A percentile compares a stretch with the other conserved stretches of the same genome.
These are phyloP conservation scores for Penicillium sclerotigenum DNA, from an alignment of 2,329 filamentous ascomycete species.

Conservation along the genomic window DNA sequence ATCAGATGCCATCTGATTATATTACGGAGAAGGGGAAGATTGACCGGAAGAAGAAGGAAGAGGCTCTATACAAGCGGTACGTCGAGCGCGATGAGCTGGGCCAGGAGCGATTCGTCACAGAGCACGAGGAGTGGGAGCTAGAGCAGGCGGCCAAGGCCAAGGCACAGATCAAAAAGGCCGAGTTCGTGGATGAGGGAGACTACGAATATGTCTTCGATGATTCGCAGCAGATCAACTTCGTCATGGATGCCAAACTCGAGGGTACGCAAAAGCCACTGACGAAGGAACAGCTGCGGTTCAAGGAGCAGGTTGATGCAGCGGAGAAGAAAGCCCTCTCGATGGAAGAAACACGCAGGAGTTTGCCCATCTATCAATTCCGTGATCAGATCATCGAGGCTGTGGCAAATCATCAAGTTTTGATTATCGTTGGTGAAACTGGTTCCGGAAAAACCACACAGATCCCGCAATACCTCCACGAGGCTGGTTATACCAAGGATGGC, in stretches of 20 bases:
- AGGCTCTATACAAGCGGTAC: constrained; percentile 85
- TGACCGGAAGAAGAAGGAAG: constrained; percentile 80
- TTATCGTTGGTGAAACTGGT: constrained; percentile 92
- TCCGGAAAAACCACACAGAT: constrained; percentile 95
- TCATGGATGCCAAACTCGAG: constrained; percentile 68
- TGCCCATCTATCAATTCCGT: constrained; percentile 86
- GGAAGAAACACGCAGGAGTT: constrained; percentile 82
- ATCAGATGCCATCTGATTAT: constrained; percentile 90
- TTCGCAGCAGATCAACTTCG: constrained; percentile 80
- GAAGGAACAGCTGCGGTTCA: constrained; percentile 73
- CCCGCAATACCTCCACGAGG: constrained; percentile 89
- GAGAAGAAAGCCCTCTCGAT: constrained; percentile 86
- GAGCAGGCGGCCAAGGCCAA: constrained; percentile 87
- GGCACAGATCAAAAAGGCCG: constrained; percentile 72
- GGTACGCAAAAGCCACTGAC: constrained; percentile 69
- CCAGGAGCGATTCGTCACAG: constrained; percentile 83
- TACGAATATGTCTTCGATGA: constrained; percentile 95
- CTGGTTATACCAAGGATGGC: constrained; percentile 79
- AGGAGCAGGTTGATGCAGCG: constrained; percentile 79
- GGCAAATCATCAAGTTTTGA: constrained; percentile 79
- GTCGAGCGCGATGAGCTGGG: constrained; percentile 84
- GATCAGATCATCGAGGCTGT: constrained; percentile 84
- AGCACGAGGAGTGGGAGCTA: constrained; percentile 93
- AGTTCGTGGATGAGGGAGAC: constrained; percentile 73
- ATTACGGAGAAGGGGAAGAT: constrained; percentile 91